Evolutionary conservation across 257 asterid species (phyloP).

Genomic region (Solanum sitiens): DNA sequence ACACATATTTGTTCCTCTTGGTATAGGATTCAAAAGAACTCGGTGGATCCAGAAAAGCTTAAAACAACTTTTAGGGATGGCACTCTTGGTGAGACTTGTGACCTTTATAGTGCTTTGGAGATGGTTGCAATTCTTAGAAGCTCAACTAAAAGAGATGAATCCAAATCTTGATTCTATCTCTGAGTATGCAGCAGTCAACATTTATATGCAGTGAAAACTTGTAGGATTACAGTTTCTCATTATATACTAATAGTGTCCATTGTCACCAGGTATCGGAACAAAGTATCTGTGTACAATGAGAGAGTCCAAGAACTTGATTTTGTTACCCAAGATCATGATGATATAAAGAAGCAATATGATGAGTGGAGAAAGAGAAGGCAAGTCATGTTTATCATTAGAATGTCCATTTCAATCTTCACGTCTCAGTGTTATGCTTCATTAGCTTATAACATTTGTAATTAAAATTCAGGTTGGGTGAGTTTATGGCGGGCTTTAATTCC

Average conservation of each 20-base stretch:
- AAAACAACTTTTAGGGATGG: slow-evolving; percentile 51
- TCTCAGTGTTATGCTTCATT: not conserved
- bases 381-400: not conserved
- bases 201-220: not conserved
- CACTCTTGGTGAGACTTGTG: slow-evolving; percentile 40
- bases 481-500: slow-evolving; percentile 88
- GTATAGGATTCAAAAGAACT: slow-evolving; percentile 70
- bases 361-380: slow-evolving; percentile 88
- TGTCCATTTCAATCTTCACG: not conserved
- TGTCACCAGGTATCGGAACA: slow-evolving; percentile 50
- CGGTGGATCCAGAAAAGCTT: slow-evolving; percentile 78
- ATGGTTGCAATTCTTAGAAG: slow-evolving; percentile 78
- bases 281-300: slow-evolving; percentile 62
- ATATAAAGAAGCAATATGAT: slow-evolving; percentile 69
- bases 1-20: not conserved
- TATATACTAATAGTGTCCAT: not conserved
- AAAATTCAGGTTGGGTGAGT: slow-evolving; percentile 71
- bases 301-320: slow-evolving; percentile 73
- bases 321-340: slow-evolving; percentile 80
- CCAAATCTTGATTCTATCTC: slow-evolving; percentile 91
- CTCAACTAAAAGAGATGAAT: slow-evolving; percentile 87
- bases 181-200: slow-evolving; percentile 42
- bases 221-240: not conserved
- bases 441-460: not conserved
- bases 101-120: slow-evolving; percentile 67